Conservation (phyloP, 2,329 filamentous ascomycete genomes). For the Trichoderma semiorbis region DNA sequence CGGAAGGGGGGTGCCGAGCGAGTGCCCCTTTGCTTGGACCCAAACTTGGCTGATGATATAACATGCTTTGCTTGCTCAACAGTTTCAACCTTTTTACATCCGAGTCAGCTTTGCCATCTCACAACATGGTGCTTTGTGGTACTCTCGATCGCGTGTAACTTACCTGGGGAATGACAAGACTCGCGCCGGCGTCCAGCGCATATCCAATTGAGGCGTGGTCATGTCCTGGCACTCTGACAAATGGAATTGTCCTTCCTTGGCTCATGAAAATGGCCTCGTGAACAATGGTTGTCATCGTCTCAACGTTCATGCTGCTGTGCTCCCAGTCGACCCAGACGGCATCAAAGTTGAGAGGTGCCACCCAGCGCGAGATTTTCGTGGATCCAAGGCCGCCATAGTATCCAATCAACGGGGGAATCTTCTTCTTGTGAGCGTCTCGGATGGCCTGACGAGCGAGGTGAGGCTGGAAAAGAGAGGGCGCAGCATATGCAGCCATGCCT, state of each 20-base stretch:
- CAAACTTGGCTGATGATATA: constrained; percentile 43
- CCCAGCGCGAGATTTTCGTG: constrained; percentile 37
- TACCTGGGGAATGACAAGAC: constrained; percentile 42
- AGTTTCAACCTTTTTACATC: constrained; percentile 37
- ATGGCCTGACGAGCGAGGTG: constrained; percentile 44
- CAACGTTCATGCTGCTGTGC: constrained; percentile 42
- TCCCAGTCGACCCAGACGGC: constrained; percentile 48
- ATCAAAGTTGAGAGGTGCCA: constrained; percentile 43
- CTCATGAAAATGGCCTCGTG: constrained; percentile 46
- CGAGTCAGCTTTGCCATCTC: not conserved
- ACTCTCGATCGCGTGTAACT: not conserved
- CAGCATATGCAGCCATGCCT: constrained; percentile 21
- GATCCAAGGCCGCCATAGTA: constrained; percentile 41
- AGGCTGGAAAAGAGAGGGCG: constrained; percentile 45
- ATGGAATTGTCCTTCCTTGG: constrained; percentile 43
- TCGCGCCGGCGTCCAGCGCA: constrained; percentile 48
- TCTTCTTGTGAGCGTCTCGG: constrained; percentile 44
- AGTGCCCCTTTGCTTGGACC: constrained; percentile 36
- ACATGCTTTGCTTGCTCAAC: constrained; percentile 44
- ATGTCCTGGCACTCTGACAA: constrained; percentile 44
- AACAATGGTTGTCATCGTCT: constrained; percentile 50
- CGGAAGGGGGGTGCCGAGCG: constrained; percentile 46
- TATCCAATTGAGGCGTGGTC: constrained; percentile 46
- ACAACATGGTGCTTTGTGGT: not conserved
- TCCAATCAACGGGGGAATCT: constrained; percentile 42